Evolutionary conservation across 371 early-diverging fungal species (phyloP).

Genomic region (Blyttiomyces sp.): DNA sequence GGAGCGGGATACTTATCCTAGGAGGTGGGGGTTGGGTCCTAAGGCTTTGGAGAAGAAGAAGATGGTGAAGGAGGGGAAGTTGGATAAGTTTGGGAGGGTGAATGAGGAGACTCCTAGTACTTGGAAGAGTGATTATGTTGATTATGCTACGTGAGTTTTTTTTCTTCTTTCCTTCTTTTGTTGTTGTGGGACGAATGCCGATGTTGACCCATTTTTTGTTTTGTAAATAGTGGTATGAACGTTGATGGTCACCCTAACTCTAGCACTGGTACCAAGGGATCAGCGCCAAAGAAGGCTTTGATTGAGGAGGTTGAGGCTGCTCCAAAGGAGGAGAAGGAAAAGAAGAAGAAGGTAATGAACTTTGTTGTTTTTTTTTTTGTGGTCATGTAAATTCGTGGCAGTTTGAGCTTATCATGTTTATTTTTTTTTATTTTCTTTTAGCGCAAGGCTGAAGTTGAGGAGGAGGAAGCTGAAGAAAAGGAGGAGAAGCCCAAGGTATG

Average conservation of each 20-base stretch:
- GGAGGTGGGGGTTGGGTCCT: conserved; percentile 97
- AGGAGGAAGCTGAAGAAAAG: conserved; percentile 30
- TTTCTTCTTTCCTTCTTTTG: neutral
- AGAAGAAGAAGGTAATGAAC: conserved; percentile 13
- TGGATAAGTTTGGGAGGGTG: conserved; percentile 92
- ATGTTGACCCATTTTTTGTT: neutral
- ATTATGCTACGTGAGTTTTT: conserved; percentile 54
- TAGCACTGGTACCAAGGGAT: conserved; percentile 29
- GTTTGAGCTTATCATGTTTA: neutral
- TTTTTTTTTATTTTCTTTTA: neutral
- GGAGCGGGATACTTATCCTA: conserved; percentile 99
- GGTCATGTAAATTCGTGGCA: neutral
- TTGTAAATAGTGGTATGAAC: conserved; percentile 29
- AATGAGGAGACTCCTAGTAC: conserved; percentile 67
- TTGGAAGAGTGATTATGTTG: conserved; percentile 74
- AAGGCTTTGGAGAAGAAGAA: conserved; percentile 95
- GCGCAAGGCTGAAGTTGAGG: conserved; percentile 33
- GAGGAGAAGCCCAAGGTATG: conserved; percentile 42
- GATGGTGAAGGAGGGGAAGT: conserved; percentile 92
- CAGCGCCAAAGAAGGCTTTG: conserved; percentile 26
- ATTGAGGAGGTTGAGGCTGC: conserved; percentile 40
- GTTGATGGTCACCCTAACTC: conserved; percentile 37
- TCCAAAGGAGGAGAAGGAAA: conserved; percentile 32
- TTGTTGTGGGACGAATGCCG: neutral
- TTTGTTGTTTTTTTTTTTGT: neutral